A percentile compares a stretch with the other conserved stretches of the same genome.
Evolutionary conservation across 179 eudicot species (phyloP).

Genomic region (Spinacia oleracea): DNA sequence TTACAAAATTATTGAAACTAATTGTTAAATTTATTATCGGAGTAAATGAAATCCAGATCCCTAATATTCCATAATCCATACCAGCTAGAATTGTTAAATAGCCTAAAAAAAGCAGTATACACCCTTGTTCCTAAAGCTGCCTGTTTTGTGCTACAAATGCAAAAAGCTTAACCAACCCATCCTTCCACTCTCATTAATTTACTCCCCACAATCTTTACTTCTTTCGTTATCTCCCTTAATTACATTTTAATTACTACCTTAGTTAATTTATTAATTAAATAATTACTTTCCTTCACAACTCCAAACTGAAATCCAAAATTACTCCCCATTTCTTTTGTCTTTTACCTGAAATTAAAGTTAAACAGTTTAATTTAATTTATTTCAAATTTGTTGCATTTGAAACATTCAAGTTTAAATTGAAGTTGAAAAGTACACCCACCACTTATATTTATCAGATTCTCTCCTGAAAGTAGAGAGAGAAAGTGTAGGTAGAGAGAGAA

Average conservation of each 20-base stretch:
- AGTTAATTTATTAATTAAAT: too few relatives aligned
- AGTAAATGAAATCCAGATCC: too few relatives aligned
- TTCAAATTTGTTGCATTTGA: neutral
- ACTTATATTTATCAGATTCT: neutral
- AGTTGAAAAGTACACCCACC: constrained; percentile 2
- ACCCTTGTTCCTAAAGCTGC: constrained; percentile 22
- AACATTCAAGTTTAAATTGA: neutral
- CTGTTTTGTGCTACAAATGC: neutral
- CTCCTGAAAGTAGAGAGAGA: neutral
- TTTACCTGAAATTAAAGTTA: neutral
- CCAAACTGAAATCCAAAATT: neutral
- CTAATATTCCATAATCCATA: too few relatives aligned
- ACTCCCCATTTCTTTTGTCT: neutral
- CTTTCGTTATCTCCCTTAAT: neutral
- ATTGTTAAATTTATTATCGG: too few relatives aligned
- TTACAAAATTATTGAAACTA: too few relatives aligned
- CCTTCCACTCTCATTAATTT: neutral
- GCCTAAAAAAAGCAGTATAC: neutral
- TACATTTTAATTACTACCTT: neutral
- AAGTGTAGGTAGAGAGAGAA: constrained; percentile 3
- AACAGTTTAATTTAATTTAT: too few relatives aligned
- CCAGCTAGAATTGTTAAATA: neutral
- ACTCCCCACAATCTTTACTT: neutral
- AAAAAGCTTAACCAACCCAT: neutral
- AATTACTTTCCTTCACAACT: neutral